Conservation (phyloP, 2,329 filamentous ascomycete genomes). For the Coleophoma cylindrospora region DNA sequence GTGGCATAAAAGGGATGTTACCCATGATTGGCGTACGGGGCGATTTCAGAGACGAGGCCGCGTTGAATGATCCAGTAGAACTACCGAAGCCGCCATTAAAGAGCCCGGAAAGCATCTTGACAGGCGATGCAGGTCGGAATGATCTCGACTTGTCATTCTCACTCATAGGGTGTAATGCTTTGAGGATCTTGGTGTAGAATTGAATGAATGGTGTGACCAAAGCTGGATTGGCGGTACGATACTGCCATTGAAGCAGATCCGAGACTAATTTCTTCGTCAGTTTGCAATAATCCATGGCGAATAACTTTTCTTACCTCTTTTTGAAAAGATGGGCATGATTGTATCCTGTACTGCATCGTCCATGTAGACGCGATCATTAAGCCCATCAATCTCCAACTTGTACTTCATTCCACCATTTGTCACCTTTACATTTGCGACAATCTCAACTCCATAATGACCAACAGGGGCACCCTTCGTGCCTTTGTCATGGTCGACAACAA, state of each 20-base stretch:
- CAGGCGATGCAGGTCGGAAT: conserved; percentile 77
- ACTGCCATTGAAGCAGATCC: conserved; percentile 66
- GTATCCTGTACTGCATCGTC: conserved; percentile 71
- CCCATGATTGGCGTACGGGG: conserved; percentile 30
- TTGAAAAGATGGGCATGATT: conserved; percentile 69
- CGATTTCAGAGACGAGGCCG: conserved; percentile 25
- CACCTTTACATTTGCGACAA: conserved; percentile 59
- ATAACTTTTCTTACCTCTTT: conserved; percentile 52
- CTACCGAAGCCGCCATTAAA: conserved; percentile 55
- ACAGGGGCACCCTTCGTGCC: conserved; percentile 62
- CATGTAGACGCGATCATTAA: conserved; percentile 65
- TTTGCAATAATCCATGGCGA: too few species aligned
- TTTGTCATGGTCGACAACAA: conserved; percentile 67
- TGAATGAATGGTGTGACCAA: conserved; percentile 67
- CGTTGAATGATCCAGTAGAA: conserved; percentile 32
- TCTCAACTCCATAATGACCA: conserved; percentile 65
- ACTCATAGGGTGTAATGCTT: conserved; percentile 59
- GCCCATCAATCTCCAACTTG: conserved; percentile 53
- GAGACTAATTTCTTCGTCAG: conserved; percentile 45
- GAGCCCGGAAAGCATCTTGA: conserved; percentile 84
- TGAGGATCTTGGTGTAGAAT: conserved; percentile 73
- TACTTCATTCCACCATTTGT: conserved; percentile 46
- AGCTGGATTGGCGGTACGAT: conserved; percentile 58
- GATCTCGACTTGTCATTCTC: conserved; percentile 61
- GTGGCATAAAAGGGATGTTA: conserved; percentile 36